Evolutionary conservation across 2,329 filamentous ascomycete genomes (phyloP).

Genomic region (Xylariaceae sp.): DNA sequence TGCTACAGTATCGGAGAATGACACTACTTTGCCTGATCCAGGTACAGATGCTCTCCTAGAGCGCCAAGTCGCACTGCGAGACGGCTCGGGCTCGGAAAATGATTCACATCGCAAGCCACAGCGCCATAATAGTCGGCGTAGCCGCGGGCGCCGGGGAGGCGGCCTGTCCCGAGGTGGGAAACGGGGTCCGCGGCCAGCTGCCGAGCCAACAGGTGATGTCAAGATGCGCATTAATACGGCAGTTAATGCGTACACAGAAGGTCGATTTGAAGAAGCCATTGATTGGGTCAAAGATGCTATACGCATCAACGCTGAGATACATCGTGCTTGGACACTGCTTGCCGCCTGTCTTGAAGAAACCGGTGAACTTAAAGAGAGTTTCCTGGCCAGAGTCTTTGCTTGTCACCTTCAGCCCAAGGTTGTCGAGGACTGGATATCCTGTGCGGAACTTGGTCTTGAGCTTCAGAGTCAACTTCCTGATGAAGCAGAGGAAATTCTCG

Average conservation of each 20-base stretch:
- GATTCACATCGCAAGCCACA: slow-evolving; percentile 8
- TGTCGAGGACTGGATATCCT: slow-evolving; percentile 56
- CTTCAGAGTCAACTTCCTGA: slow-evolving; percentile 47
- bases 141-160: slow-evolving; percentile 13
- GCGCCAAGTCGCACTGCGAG: slow-evolving; percentile 21
- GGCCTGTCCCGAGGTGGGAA: slow-evolving; percentile 22
- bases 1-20: slow-evolving; percentile 1
- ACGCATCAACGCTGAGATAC: slow-evolving; percentile 65
- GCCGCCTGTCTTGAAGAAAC: slow-evolving; percentile 61
- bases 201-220: slow-evolving; percentile 69
- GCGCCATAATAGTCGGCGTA: slow-evolving; percentile 8
- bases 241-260: slow-evolving; percentile 63
- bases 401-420: slow-evolving; percentile 63
- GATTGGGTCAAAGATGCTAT: slow-evolving; percentile 61
- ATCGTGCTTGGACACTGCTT: slow-evolving; percentile 63
- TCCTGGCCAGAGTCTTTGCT: slow-evolving; percentile 60
- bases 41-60: slow-evolving; percentile 28
- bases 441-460: slow-evolving; percentile 56
- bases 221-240: slow-evolving; percentile 65
- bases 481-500: slow-evolving; percentile 43
- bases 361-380: slow-evolving; percentile 54
- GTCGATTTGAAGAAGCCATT: slow-evolving; percentile 59
- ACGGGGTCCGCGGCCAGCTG: slow-evolving; percentile 55
- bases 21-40: slow-evolving; percentile 14
- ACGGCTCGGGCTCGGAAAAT: slow-evolving; percentile 13